Conservation (phyloP, 495 filamentous ascomycete genomes). For the Opeltia flavorubescens region DNA sequence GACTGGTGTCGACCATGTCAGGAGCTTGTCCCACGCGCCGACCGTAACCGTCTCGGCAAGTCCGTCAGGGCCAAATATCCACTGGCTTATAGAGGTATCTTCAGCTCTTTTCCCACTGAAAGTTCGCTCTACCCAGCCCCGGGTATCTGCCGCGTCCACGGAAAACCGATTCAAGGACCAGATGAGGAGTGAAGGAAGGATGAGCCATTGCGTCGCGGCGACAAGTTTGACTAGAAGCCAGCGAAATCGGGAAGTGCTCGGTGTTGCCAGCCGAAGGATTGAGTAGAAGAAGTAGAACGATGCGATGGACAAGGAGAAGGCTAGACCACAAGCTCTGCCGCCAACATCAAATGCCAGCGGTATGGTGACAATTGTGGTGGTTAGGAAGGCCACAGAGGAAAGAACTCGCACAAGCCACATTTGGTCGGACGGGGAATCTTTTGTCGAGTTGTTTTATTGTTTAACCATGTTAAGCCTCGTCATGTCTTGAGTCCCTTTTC, state of each 20-base stretch:
- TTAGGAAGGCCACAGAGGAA: conserved; percentile 66
- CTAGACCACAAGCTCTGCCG: conserved; percentile 82
- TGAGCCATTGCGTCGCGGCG: conserved; percentile 62
- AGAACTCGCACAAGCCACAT: conserved; percentile 63
- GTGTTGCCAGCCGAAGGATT: conserved; percentile 62
- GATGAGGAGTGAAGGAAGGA: conserved; percentile 75
- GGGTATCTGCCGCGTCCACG: conserved; percentile 58
- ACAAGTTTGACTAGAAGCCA: conserved; percentile 49
- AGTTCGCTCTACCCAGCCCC: conserved; percentile 67
- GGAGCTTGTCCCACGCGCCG: conserved; percentile 75
- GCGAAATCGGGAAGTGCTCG: conserved; percentile 62
- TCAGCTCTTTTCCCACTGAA: conserved; percentile 54
- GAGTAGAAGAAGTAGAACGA: conserved; percentile 85
- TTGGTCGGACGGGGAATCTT: not conserved
- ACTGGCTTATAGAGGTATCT: conserved; percentile 52
- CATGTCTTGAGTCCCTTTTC: too few relatives aligned
- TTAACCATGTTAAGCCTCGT: not conserved
- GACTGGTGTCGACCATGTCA: conserved; percentile 86
- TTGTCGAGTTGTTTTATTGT: not conserved
- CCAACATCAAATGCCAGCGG: conserved; percentile 96
- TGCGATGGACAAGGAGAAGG: conserved; percentile 76
- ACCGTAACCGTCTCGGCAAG: conserved; percentile 64
- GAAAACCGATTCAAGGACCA: conserved; percentile 92
- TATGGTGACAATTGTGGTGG: conserved; percentile 80
- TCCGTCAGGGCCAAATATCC: conserved; percentile 72